These are phyloP conservation scores for Eucalyptus viminalis DNA, from an alignment of 345 rosid genomes.

Conservation along the genomic window DNA sequence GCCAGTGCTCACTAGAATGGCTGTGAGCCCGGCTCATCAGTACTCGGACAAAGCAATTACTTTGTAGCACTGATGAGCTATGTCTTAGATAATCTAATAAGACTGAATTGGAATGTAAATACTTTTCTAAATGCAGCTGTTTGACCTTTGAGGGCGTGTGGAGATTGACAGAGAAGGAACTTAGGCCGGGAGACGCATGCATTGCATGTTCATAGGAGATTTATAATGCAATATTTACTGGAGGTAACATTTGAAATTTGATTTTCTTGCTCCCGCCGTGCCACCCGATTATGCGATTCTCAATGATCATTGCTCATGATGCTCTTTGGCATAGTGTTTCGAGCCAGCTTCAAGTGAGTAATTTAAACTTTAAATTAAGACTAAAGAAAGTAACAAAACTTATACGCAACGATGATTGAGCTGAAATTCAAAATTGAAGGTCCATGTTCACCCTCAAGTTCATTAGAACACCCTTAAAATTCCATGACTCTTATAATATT, in stretches of 20 bases:
- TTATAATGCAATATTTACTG: constrained; percentile 40
- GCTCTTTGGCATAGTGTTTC: neutral
- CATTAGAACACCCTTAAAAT: too few relatives aligned
- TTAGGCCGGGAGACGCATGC: constrained; percentile 48
- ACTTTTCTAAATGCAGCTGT: constrained; percentile 21
- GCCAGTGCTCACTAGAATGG: too few relatives aligned
- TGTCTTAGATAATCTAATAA: neutral
- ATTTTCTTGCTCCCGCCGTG: neutral
- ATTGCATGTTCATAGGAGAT: constrained; percentile 66
- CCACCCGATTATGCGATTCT: neutral
- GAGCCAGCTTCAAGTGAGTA: neutral
- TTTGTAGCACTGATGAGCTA: neutral
- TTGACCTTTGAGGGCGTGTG: constrained; percentile 77
- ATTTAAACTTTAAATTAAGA: neutral
- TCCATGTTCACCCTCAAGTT: too few relatives aligned
- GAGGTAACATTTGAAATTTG: constrained; percentile 17
- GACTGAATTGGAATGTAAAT: neutral
- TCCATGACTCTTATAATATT: too few relatives aligned
- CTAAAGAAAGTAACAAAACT: neutral
- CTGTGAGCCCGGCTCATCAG: too few relatives aligned
- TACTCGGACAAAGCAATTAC: too few relatives aligned
- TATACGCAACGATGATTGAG: neutral
- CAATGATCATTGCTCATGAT: neutral
- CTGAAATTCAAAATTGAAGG: too few relatives aligned
- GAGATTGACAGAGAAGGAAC: constrained; percentile 53